Base-by-base conservation (phyloP, 1,284 basidiomycete species). In the Boletus mariae region DNA sequence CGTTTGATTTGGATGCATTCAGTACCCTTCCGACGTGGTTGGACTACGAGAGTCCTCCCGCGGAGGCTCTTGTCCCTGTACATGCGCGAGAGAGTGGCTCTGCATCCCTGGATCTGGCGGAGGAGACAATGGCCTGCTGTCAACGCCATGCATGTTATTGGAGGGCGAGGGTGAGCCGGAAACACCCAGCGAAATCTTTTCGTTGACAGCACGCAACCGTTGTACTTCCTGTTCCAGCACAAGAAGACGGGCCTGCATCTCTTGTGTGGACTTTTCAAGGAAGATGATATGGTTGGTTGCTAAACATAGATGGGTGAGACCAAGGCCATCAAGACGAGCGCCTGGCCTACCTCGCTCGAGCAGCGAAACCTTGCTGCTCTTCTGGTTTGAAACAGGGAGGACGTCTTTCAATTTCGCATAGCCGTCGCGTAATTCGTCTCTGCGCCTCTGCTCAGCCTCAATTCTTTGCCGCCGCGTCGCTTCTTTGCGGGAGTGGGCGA, bases 351-450 rank as follows among this genome's bases (percentile, higher is more conserved):
- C 90, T 77, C 92, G 79, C 71, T 94, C 92, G 53, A 94, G 76
- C 50, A 94, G 72, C 29, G 84, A 88, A n/a, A 91, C 87, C 70
- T 94, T 94, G 75, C 87, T 91, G 66, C 85, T 85, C 73, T 92
- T 90, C 76, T 93, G 90, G 71, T 90, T 92, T 13, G 88, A 89
- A 45, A 85, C 78, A 2, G 92, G 92, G 5, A 94, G 76, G 26
- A 87, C 87, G 57, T 91, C 90, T 72, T 92, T 92, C 65, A 94
- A 76, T 64, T 87, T 84, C 35, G 87, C 84, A 71, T 94, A 94
- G 20, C 91, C 92, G 63, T 93, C 90, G 57, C 91, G 79, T 54
- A 94, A 78, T 72, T 93, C 91, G 68, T 94, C 90, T 59, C 92
- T 79, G 54, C 92, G 79, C 50, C 90, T 77, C 74, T 94, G 89